Base-by-base conservation (phyloP, 441 rosid genomes). In the Mallotus repandus region DNA sequence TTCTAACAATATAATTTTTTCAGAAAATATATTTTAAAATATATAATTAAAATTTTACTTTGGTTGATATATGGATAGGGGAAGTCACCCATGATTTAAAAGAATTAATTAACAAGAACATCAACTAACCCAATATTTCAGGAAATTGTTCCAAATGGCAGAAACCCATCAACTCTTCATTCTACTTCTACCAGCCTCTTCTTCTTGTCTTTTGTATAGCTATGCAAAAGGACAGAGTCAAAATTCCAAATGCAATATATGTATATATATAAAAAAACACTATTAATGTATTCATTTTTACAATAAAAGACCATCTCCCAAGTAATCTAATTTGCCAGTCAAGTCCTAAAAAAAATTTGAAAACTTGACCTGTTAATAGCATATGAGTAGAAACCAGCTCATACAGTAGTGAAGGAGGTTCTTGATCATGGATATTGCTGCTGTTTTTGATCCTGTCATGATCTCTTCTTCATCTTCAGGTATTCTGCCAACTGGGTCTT, bases 81-180 rank as follows among this genome's bases (percentile, higher is more conserved):
- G 32, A 29, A 2, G 32, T 29, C 32, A 29, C 32, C 32, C 32
- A 29, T 29, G 32, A 29, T 29, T 29, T 29, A 29, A 29, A 29
- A 29, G 32, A 29, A 29, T 29, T 29, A 29, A 29, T 29, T 29
- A 29, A 29, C 32, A 1, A 29, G 32, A 29, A 29, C 41, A 38
- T 38, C 41, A 38, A 38, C 7, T 6, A 38, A 38, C 41, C 77
- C 76, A 11, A 56, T 10, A 66, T 71, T 63, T 77, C 77, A 66
- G 82, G 87, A 73, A 53, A 67, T 57, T n/a, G 80, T 76, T 80
- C 92, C 95, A 89, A 68, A 75, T 84, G 95, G 95, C 87, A 80
- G 89, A 81, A 60, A 43, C 82, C 79, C 49, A 75, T 75, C 19
- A 69, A 74, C 59, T 77, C 76, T 63, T 63, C 57, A 13, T 73